A percentile compares a stretch with the other conserved stretches of the same genome.
These are phyloP conservation scores for Rhodotorula sphaerocarpa DNA, from an alignment of 768 basidiomycete genomes.

Conservation along the genomic window DNA sequence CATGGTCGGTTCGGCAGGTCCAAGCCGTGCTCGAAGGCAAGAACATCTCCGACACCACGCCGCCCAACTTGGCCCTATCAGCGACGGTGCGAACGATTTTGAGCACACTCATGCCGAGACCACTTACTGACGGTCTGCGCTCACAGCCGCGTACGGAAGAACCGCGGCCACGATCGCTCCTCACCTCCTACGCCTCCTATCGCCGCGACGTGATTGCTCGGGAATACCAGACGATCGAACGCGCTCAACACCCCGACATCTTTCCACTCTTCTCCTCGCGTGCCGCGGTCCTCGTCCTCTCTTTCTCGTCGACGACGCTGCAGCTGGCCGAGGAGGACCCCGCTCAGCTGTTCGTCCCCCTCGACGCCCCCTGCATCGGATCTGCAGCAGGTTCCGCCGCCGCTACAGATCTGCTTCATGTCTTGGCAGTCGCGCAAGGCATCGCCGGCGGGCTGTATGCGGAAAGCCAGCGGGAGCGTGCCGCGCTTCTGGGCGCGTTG, in stretches of 20 bases:
- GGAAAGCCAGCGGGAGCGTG: constrained; percentile 69
- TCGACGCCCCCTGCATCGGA: constrained; percentile 52
- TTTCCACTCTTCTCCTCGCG: constrained; percentile 76
- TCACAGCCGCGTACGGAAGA: too few species aligned
- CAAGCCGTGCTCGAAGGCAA: constrained; percentile 19
- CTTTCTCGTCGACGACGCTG: constrained; percentile 61
- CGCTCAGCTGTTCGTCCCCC: constrained; percentile 51
- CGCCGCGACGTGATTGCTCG: background rate
- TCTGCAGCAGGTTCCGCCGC: constrained; percentile 60
- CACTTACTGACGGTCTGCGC: too few species aligned
- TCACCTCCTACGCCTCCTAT: background rate
- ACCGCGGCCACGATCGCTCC: background rate
- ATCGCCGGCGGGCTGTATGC: constrained; percentile 70
- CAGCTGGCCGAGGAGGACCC: constrained; percentile 50
- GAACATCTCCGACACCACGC: constrained; percentile 7
- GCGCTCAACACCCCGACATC: constrained; percentile 51
- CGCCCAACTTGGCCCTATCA: too few species aligned
- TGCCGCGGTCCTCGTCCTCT: constrained; percentile 56
- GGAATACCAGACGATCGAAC: constrained; percentile 51
- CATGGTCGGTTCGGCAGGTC: constrained; percentile 11
- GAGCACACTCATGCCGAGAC: too few species aligned
- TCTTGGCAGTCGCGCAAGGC: constrained; percentile 55
- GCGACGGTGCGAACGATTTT: too few species aligned
- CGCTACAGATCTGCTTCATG: constrained; percentile 56
- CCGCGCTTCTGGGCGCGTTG: constrained; percentile 60